Base-by-base conservation (phyloP, 495 filamentous ascomycete species). In the Opeltia flavorubescens region DNA sequence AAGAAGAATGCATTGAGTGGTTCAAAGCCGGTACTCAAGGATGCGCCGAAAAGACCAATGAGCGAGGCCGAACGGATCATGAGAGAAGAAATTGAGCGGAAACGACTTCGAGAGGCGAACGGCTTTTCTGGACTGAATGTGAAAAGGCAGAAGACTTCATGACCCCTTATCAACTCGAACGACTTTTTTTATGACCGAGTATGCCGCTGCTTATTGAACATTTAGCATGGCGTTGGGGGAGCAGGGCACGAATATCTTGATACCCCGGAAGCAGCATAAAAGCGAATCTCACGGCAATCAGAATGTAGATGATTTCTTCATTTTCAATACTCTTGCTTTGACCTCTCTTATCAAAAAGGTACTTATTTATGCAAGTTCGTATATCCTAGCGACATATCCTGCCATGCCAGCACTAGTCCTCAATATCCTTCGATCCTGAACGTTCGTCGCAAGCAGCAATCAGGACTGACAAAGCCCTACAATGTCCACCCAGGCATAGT, bases 1-100 rank as follows among this genome's bases (percentile, higher is more conserved):
- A 75, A 74, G 56, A 87, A 83, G 62, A 83, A 81, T 44, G 76
- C 76, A 2, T 63, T 84, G 21, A 69, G 69, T 2, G 66, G 70
- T 11, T 83, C 83, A 65, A 84, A 83, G 58, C 64, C 70, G 4
- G 43, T 53, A 0, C 60, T 67, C 25, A 66, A 72, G 12, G 69
- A 78, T 43, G 71, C 68, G 35, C 73, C 75, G 2, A 84, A 83
- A 50, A 86, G 83, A 67, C 75, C 75, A 28, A 86, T 91, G 74
- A 84, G 81, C 50, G 83, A 91, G 60, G 83, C 82, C n/a, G 86
- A 93, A 51, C 70, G 86, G 47, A 91, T 91, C 49, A 94, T 94
- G 86, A 84, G 80, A 60, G 81, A 84, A 50, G 86, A 89, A 54
- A 71, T 84, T 57, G 81, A 89, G 54, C 68, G 73, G 29, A 89